Conservation (phyloP, 2,329 filamentous ascomycete species). For the Clarireedia hainanense region DNA sequence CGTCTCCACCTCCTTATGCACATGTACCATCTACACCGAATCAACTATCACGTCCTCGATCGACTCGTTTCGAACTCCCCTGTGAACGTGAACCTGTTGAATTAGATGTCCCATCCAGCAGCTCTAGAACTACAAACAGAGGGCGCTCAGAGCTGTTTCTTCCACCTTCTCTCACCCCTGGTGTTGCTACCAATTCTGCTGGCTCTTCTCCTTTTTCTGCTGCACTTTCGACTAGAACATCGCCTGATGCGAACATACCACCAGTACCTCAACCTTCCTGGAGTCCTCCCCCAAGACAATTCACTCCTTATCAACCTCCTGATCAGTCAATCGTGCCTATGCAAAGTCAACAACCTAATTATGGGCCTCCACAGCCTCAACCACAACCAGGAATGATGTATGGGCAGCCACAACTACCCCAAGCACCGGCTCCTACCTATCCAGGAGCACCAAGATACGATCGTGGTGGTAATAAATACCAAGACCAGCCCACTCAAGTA, state of each 20-base stretch:
- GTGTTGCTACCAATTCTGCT: background rate
- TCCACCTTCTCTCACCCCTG: background rate
- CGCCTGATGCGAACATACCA: background rate
- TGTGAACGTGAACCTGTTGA: background rate
- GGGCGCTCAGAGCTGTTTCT: background rate
- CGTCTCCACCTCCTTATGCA: background rate
- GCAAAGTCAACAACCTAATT: background rate
- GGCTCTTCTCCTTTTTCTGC: background rate
- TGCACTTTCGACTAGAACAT: background rate
- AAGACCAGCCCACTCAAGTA: background rate
- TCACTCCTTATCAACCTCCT: background rate
- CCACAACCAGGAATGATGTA: background rate
- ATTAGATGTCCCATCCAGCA: background rate
- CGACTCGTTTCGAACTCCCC: background rate
- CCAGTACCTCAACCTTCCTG: background rate
- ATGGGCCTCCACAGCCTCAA: background rate
- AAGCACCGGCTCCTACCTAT: background rate
- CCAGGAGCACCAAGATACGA: background rate
- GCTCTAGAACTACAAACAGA: background rate
- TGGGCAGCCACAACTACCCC: background rate
- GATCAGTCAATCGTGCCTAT: background rate
- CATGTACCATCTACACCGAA: background rate
- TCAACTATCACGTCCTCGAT: background rate
- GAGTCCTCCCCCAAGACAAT: background rate
- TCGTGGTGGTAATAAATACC: background rate